These are phyloP conservation scores for Alternaria tenuissima DNA, from an alignment of 2,329 filamentous ascomycete genomes.

Conservation along the genomic window DNA sequence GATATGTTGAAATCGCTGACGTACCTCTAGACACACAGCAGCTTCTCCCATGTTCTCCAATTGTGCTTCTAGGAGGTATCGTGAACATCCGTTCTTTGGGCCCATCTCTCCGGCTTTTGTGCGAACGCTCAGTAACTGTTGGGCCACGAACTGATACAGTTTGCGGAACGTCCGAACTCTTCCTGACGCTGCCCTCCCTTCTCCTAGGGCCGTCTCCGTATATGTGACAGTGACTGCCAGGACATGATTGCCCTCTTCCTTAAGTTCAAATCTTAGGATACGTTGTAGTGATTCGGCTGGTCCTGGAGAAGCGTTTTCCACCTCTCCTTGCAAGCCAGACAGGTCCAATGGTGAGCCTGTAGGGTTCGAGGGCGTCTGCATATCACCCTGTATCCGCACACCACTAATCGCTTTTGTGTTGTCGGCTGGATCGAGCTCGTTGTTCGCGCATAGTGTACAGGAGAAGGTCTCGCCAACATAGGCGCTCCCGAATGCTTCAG, in stretches of 20 bases:
- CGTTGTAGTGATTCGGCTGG: constrained; percentile 77
- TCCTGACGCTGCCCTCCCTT: constrained; percentile 59
- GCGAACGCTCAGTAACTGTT: constrained; percentile 85
- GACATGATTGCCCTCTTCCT: constrained; percentile 93
- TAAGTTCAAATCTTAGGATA: constrained; percentile 85
- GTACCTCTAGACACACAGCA: constrained; percentile 77
- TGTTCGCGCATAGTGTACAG: constrained; percentile 95
- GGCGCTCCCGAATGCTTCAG: constrained; percentile 89
- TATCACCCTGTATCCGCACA: constrained; percentile 86
- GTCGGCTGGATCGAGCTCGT: constrained; percentile 66
- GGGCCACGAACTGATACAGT: constrained; percentile 95
- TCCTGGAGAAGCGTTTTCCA: constrained; percentile 52
- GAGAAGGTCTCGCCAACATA: constrained; percentile 96
- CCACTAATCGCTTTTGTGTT: constrained; percentile 68
- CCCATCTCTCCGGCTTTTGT: constrained; percentile 80
- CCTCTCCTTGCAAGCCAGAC: constrained; percentile 54
- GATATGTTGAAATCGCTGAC: constrained; percentile 15
- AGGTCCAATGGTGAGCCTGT: constrained; percentile 67
- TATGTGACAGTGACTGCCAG: constrained; percentile 94
- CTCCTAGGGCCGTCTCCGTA: constrained; percentile 77
- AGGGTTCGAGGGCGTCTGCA: constrained; percentile 87
- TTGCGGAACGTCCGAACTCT: constrained; percentile 89
- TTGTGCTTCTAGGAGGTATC: constrained; percentile 89
- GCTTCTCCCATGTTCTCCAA: constrained; percentile 93
- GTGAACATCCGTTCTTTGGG: constrained; percentile 52